Percentiles rank a stretch among this genome's conserved stretches.
Conservation (phyloP, 805 yeast species). For the Candida nonsorbophila region DNA sequence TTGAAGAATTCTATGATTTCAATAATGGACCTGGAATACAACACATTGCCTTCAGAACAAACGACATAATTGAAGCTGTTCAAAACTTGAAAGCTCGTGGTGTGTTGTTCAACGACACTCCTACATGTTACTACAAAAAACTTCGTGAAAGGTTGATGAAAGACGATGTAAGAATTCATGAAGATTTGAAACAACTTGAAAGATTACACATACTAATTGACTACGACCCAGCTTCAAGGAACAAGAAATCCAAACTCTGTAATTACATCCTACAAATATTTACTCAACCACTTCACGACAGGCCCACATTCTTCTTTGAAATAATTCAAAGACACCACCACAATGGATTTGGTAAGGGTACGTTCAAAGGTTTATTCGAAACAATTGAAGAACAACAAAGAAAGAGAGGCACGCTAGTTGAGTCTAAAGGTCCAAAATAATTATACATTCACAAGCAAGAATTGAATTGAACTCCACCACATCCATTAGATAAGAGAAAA, state of each 20-base stretch:
- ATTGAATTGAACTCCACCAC: too few relatives aligned
- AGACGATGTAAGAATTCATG: conserved; percentile 44
- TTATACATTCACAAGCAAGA: too few relatives aligned
- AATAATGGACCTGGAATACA: conserved; percentile 82
- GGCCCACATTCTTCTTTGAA: conserved; percentile 81
- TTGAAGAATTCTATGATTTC: conserved; percentile 74
- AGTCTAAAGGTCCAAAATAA: too few relatives aligned
- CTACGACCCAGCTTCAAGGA: conserved; percentile 52
- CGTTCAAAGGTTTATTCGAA: conserved; percentile 77
- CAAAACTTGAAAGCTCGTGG: conserved; percentile 54
- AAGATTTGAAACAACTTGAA: conserved; percentile 46
- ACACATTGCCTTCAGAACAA: conserved; percentile 69
- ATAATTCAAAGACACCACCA: conserved; percentile 76
- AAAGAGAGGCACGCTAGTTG: conserved; percentile 56
- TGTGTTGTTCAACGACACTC: conserved; percentile 60
- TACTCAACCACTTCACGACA: conserved; percentile 67
- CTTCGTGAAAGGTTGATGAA: conserved; percentile 40
- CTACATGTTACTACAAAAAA: conserved; percentile 50
- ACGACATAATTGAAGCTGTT: conserved; percentile 56
- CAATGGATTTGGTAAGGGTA: conserved; percentile 86
- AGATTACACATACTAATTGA: conserved; percentile 64
- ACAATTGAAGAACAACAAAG: conserved; percentile 75
- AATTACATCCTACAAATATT: conserved; percentile 80
- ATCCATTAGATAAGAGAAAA: too few relatives aligned
- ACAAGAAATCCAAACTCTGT: conserved; percentile 17